Percentiles rank a stretch among this genome's conserved stretches.
phyloP scores from a whole-genome alignment of 139 green algal genomes.

The Nannochloris sp. region DNA sequence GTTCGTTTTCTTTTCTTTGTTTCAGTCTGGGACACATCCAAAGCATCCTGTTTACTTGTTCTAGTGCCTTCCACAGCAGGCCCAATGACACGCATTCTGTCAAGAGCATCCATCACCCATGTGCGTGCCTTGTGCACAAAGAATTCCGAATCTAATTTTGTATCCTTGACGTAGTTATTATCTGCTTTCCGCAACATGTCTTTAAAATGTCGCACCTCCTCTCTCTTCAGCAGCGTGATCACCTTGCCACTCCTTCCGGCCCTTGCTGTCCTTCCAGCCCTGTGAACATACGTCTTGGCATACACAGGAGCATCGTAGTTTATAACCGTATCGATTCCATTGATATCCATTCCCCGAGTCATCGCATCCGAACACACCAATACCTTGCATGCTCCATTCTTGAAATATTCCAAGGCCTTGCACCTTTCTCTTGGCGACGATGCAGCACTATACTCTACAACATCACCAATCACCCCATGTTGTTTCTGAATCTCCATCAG shows the following conservation, averaged over 20 bases:
- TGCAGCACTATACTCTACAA: constrained; percentile 47
- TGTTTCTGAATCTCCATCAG: constrained; percentile 12
- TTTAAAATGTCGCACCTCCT: constrained; percentile 84
- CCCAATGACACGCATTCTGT: background rate
- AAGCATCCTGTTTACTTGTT: background rate
- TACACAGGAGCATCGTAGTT: constrained; percentile 87
- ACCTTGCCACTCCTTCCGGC: constrained; percentile 36
- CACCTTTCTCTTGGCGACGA: constrained; percentile 16
- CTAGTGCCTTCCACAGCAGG: background rate
- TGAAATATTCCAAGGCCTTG: background rate
- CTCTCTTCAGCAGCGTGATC: constrained; percentile 48
- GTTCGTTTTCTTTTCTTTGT: background rate
- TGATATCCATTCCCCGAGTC: constrained; percentile 83
- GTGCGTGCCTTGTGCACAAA: constrained; percentile 19
- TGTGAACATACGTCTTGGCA: constrained; percentile 68
- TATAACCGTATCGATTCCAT: constrained; percentile 48
- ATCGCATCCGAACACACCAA: constrained; percentile 82
- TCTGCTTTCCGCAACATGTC: constrained; percentile 71
- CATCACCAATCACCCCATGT: background rate
- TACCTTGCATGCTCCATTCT: constrained; percentile 22
- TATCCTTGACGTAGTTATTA: constrained; percentile 69
- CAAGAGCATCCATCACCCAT: constrained; percentile 4
- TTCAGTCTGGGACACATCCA: background rate
- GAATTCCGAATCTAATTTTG: constrained; percentile 26
- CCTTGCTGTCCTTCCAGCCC: constrained; percentile 73